Conservation (phyloP, 345 rosid species). For the Linum trigynum region DNA sequence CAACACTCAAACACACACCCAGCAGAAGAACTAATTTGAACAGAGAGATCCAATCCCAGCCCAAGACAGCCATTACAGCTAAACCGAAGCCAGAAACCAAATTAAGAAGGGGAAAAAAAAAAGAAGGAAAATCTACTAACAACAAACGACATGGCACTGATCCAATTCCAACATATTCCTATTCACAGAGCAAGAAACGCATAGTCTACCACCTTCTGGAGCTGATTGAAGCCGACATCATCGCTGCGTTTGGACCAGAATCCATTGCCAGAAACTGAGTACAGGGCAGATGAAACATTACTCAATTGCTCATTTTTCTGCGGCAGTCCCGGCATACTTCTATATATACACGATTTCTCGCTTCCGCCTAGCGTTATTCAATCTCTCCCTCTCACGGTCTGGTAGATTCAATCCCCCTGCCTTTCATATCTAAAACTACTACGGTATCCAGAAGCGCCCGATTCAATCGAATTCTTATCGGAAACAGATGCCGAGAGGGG, state of each 20-base stretch:
- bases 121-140: slow-evolving; percentile 7
- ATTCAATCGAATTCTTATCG: background rate
- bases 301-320: slow-evolving; percentile 52
- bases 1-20: slow-evolving; percentile 1
- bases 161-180: slow-evolving; percentile 16
- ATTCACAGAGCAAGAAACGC: background rate
- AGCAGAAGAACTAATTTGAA: background rate
- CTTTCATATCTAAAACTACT: background rate
- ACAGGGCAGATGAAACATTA: slow-evolving; percentile 28
- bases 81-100: background rate
- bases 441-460: background rate
- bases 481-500: background rate
- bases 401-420: background rate
- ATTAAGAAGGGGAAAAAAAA: background rate
- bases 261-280: slow-evolving; percentile 32
- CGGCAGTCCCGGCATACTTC: slow-evolving; percentile 75
- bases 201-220: slow-evolving; percentile 54
- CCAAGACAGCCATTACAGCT: background rate
- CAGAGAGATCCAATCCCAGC: slow-evolving; percentile 34
- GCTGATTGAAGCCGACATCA: slow-evolving; percentile 65
- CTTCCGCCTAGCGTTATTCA: background rate
- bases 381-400: background rate
- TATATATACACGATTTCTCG: background rate
- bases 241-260: slow-evolving; percentile 68
- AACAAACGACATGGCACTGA: slow-evolving; percentile 17